phyloP scores from a whole-genome alignment of 192 early-diverging fungal genomes.

The Funneliformis geosporum region DNA sequence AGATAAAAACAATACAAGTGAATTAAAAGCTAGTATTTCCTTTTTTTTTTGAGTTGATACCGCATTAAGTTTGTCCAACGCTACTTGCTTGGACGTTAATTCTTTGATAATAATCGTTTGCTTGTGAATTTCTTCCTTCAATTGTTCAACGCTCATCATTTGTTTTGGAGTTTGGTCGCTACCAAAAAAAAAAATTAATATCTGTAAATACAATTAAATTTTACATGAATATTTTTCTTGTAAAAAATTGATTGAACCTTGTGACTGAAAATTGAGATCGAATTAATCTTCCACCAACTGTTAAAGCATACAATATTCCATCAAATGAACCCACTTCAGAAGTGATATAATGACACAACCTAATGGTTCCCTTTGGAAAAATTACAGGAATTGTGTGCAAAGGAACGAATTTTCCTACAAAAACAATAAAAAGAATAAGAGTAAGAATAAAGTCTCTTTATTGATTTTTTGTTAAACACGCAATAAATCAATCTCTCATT shows the following conservation, averaged over 20 bases:
- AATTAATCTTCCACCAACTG: conserved; percentile 18
- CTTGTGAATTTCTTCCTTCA: conserved; percentile 17
- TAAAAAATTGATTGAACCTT: neutral
- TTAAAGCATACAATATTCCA: conserved; percentile 19
- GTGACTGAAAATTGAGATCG: neutral
- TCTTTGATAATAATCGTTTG: conserved; percentile 22
- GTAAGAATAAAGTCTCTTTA: neutral
- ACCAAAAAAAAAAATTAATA: neutral
- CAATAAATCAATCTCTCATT: neutral
- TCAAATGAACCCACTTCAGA: neutral
- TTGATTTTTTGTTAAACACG: neutral
- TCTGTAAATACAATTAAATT: neutral
- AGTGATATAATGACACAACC: neutral
- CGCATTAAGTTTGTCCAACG: conserved; percentile 18
- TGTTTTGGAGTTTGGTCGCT: neutral
- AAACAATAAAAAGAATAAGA: neutral
- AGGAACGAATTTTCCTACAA: conserved; percentile 22
- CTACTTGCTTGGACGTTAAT: conserved; percentile 6
- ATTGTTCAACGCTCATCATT: conserved; percentile 10
- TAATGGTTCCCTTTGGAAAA: conserved; percentile 19
- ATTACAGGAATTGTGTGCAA: conserved; percentile 13
- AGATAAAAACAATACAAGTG: no score
- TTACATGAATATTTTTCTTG: neutral
- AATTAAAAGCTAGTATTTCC: neutral
- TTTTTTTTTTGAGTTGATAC: neutral